Base-by-base conservation (phyloP, 2,329 filamentous ascomycete genomes). In the Graphilbum sp. region DNA sequence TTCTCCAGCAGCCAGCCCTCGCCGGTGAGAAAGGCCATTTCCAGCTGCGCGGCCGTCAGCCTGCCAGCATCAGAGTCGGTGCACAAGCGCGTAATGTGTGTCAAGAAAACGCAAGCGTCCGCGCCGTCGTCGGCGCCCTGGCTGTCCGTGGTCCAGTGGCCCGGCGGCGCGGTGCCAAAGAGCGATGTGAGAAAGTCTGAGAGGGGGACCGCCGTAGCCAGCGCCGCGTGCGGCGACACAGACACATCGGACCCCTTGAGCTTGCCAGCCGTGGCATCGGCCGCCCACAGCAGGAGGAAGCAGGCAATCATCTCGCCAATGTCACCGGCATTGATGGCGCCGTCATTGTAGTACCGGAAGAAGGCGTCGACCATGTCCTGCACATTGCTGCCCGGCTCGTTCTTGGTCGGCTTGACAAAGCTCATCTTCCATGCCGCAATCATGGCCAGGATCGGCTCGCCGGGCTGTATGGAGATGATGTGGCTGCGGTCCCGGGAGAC, bases 1-100 rank as follows among this genome's bases (percentile, higher is more conserved):
- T 38, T 38, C n/a, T 38, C 36, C 3, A 38, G 31, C 16, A 38
- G 16, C 36, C 36, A 38, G 12, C 25, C 36, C 12, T 38, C n/a
- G n/a, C 36, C 36, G 7, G 29, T 38, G 3, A 38, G 18, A n/a
- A 38, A 38, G 12, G 17, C 36, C 16, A 31, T 38, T 18, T 38
- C 25, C 25, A 33, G 36, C 31, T 32, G 31, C 12, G n/a, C 31
- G 10, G 36, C 8, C 23, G 21, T 17, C 16, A 38, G 31, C 18
- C 29, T 30, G 21, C 23, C 36, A n/a, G 20, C 25, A 7, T 36
- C 34, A 2, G 34, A 29, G 18, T 31, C 25, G 16, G 31, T 34
- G 23, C 36, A 33, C 9, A 38, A 30, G n/a, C 36, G 36, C 16
- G 13, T 32, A 16, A 38, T 20, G 36, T 38, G 36, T n/a, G 36